phyloP scores from a whole-genome alignment of 108 stramenopile species.

The Seminavis robusta region DNA sequence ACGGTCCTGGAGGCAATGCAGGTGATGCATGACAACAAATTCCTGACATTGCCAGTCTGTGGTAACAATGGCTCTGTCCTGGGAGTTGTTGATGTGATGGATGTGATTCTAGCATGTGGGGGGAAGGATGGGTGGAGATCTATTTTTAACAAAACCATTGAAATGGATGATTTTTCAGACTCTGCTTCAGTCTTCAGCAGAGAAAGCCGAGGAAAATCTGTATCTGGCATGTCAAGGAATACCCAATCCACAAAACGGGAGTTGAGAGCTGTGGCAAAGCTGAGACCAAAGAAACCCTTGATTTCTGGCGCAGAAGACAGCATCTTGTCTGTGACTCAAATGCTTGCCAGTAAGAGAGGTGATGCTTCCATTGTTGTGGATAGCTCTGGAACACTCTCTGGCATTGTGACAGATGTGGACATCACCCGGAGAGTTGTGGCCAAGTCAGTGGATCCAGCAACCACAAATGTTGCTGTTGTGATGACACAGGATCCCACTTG shows the following conservation, averaged over 20 bases:
- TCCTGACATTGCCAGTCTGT: conserved; percentile 89
- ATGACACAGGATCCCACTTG: conserved; percentile 91
- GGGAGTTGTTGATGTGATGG: conserved; percentile 95
- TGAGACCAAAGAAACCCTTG: conserved; percentile 78
- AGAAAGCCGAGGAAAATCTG: too few relatives aligned
- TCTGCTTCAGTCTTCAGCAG: too few relatives aligned
- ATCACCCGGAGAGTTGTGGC: conserved; percentile 82
- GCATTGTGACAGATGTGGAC: conserved; percentile 86
- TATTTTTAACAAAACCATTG: conserved; percentile 65
- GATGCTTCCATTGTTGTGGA: conserved; percentile 68
- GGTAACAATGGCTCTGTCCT: conserved; percentile 78
- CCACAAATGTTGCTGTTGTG: conserved; percentile 51
- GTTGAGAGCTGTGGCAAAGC: conserved; percentile 50
- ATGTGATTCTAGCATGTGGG: conserved; percentile 81
- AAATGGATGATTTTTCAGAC: conserved; percentile 51
- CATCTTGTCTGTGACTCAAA: conserved; percentile 54
- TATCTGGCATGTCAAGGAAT: too few relatives aligned
- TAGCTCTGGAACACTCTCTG: conserved; percentile 48
- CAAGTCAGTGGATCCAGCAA: conserved; percentile 53
- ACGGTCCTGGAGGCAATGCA: conserved; percentile 88
- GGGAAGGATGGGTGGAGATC: conserved; percentile 83
- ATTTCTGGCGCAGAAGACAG: conserved; percentile 27
- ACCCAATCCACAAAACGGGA: too few relatives aligned
- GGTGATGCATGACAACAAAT: conserved; percentile 92
- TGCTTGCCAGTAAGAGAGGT: conserved; percentile 61